A percentile compares a stretch with the other conserved stretches of the same genome.
Evolutionary conservation across 805 yeast genomes (phyloP).

Genomic region (Schizosaccharomyces lindneri): DNA sequence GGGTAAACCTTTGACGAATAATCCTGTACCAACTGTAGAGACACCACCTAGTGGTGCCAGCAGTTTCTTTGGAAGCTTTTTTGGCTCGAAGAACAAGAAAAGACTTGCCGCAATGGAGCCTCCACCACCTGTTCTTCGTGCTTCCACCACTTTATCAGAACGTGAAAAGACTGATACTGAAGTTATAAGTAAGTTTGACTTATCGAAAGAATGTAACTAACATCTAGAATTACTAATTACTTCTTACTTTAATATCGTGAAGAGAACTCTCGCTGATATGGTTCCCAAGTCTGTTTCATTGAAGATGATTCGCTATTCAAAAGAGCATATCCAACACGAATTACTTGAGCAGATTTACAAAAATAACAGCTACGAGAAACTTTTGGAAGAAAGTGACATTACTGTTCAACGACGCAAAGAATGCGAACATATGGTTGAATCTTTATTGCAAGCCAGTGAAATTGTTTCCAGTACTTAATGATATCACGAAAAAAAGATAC

Average conservation of each 20-base stretch:
- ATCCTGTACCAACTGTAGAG: slow-evolving; percentile 5
- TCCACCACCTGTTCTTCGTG: slow-evolving; percentile 84
- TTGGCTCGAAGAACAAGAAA: slow-evolving; percentile 76
- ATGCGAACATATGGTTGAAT: slow-evolving; percentile 85
- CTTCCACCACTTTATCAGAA: slow-evolving; percentile 78
- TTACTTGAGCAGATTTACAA: slow-evolving; percentile 68
- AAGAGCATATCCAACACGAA: slow-evolving; percentile 73
- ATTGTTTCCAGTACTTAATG: slow-evolving; percentile 31
- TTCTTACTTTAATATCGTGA: slow-evolving; percentile 77
- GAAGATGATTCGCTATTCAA: slow-evolving; percentile 55
- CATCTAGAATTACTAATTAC: slow-evolving; percentile 40
- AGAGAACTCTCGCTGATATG: slow-evolving; percentile 76
- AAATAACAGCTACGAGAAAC: slow-evolving; percentile 36
- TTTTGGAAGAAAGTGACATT: slow-evolving; percentile 74
- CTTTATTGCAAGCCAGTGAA: slow-evolving; percentile 67
- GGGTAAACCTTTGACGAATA: slow-evolving; percentile 40
- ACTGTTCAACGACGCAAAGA: slow-evolving; percentile 89
- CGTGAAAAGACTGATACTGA: slow-evolving; percentile 93
- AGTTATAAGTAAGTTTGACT: slow-evolving; percentile 32
- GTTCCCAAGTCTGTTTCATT: slow-evolving; percentile 91
- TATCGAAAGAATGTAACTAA: not conserved
- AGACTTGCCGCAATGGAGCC: slow-evolving; percentile 89
- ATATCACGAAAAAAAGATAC: not conserved
- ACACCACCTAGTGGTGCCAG: slow-evolving; percentile 21
- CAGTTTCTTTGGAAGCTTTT: slow-evolving; percentile 91